Base-by-base conservation (phyloP, 345 rosid species). In the Lepidium africanum region DNA sequence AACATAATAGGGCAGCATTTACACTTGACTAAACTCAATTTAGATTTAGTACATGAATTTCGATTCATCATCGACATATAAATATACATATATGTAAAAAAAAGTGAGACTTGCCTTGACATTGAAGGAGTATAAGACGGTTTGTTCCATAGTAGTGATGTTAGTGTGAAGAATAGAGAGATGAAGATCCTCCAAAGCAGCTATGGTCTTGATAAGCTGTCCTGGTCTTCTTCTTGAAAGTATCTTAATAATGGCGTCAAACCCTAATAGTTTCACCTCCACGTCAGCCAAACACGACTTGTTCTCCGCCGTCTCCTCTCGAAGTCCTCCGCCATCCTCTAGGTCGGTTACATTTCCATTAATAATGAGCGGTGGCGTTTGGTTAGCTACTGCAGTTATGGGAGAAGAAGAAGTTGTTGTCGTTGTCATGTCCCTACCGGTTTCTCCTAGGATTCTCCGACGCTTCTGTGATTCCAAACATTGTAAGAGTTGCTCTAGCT, bases 111-210 rank as follows among this genome's bases (percentile, higher is more conserved):
- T 45, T 80, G 87, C 99, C 96, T 91, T 94, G 80, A 87, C 97
- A 48, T 86, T 94, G 59, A 94, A 91, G 48, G 99, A 94, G 75
- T 91, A 91, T 13, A 94, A 89, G 46, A 94, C 97, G 10, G 96
- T 94, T 77, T 91, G 97, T 62, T 91, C 97, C 63, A 91, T 89
- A 78, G 96, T 91, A 57, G 99, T 91, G 70, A 94, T 94, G 75
- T 89, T 94, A 74, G 96, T 87, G 71, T 91, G 97, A 36, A 91
- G 90, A 37, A 94, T 85, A 41, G 75, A 91, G 69, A 94, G 89
- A 78, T 87, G 92, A 80, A 94, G 80, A 81, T 89, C 97, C 68
- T 94, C 91, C 4, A 94, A 80, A n/a, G 96, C 99, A 33, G 99
- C 97, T 7, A 91, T 94, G 41, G 89, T 78, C 63, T 82, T 85